Base-by-base conservation (phyloP, 2,329 filamentous ascomycete genomes). In the Saccharata proteae region DNA sequence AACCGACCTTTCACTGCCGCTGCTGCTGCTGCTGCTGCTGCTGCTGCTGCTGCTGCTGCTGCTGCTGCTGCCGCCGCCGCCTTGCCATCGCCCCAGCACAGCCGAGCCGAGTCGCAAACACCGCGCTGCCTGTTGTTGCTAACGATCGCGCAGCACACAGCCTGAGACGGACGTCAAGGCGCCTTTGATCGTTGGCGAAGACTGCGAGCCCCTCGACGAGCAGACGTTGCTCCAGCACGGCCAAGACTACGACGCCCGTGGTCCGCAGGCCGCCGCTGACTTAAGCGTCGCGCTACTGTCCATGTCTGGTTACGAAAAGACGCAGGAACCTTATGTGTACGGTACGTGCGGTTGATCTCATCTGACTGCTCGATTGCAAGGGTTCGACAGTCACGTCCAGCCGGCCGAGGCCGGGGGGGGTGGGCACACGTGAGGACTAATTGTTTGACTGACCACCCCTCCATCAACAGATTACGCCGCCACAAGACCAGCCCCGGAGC, bases 241-340 rank as follows among this genome's bases (percentile, higher is more conserved):
- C 43, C 46, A 47, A 44, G 43, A 43, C 41, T 44, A 47, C 35
- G 41, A 38, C 40, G n/a, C n/a, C n/a, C 45, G 44, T 57, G 66
- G 73, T 65, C 59, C 73, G 62, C 60, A 65, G 67, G 52, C 64
- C 41, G 46, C 41, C 26, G 43, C 43, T 43, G 47, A 43, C 46
- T 42, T 47, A 42, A 43, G 42, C 40, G 43, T 40, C 54, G 54
- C 61, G 54, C 57, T 75, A 48, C 62, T 81, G 61, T 75, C 79
- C 59, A 86, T 86, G 80, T 79, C 81, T 57, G 77, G 77, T 60
- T 86, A 84, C 67, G 67, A 69, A 51, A 93, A 92, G 61, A 61
- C 74, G 37, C 74, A 80, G 56, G 67, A 76, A 59, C 68, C 78
- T 57, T 79, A 78, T 56, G 71, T 86, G 64, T 80, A 88, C 61